Conservation (phyloP, 345 rosid species). For the Theobroma cacao region DNA sequence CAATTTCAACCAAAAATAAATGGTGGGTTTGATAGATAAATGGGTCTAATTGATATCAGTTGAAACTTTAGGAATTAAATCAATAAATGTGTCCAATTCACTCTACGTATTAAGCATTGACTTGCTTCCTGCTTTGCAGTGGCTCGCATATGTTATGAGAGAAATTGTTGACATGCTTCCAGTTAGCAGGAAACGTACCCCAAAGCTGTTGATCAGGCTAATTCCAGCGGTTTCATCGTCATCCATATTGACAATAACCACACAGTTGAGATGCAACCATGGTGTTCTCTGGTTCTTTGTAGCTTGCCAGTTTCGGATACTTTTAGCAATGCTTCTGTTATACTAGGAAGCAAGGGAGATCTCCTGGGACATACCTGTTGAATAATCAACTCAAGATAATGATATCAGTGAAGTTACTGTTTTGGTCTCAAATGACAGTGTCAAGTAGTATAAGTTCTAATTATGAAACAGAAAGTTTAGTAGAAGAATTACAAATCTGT, state of each 20-base stretch:
- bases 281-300: slow-evolving; percentile 5
- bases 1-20: too few relatives aligned
- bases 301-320: slow-evolving; percentile 27
- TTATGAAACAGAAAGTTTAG: too few relatives aligned
- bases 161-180: neutral
- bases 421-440: neutral
- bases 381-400: slow-evolving; percentile 14
- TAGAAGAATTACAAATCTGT: slow-evolving; percentile 17
- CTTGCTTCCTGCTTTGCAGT: neutral
- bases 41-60: too few relatives aligned
- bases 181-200: neutral
- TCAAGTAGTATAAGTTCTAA: neutral
- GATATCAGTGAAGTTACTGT: too few relatives aligned
- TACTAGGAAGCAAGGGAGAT: slow-evolving; percentile 18
- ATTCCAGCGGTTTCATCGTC: neutral
- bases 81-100: neutral
- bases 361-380: too few relatives aligned
- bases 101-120: neutral
- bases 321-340: slow-evolving; percentile 23
- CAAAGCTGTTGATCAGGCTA: too few relatives aligned
- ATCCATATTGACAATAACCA: neutral
- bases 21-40: too few relatives aligned
- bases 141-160: neutral
- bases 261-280: neutral
- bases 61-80: too few relatives aligned